Base-by-base conservation (phyloP, 306 rosid species). In the Luffa acutangula region DNA sequence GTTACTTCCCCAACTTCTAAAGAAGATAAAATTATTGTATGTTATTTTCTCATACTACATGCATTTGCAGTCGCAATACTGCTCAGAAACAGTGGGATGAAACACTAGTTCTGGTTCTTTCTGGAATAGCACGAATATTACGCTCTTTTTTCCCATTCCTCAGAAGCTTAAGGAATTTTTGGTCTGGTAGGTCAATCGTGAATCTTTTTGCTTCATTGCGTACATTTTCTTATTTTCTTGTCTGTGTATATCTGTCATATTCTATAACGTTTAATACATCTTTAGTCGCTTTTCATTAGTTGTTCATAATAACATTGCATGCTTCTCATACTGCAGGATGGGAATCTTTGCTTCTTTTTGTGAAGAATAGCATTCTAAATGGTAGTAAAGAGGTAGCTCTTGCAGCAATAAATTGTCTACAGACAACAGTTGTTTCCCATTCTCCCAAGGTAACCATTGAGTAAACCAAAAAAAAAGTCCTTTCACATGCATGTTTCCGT, bases 51-150 rank as follows among this genome's bases (percentile, higher is more conserved):
- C 57, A n/a, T 75, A 15, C 77, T 88, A 77, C 58, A 82, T 88
- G 46, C 60, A 81, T 84, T 75, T 89, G 86, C 91, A 94, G 98
- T 86, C 98, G 98, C 76, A 94, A 94, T 87, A 94, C 98, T 2
- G 97, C 95, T 87, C 98, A 94, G 87, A 94, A 94, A 84, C 98
- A 94, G 86, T 94, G 98, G 98, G 98, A 94, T 82, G 98, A 94
- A 87, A 91, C 98, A 39, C 91, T 94, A 46, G 95, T 92, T 79
- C 89, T 94, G 54, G 97, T 94, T 84, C 91, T 92, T 80, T 96
- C 95, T 75, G 97, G 98, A 81, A 87, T 94, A 86, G 90, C 97
- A 33, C 98, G 98, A 53, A 87, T 94, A 83, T 83, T 94, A 43
- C 91, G 98, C 20, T 78, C 93, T 78, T 94, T 90, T 89, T 94